Evolutionary conservation across 2,329 filamentous ascomycete species (phyloP), one percentile per base, ranked within the genome.

Genomic region (Fusarium penzigii): DNA sequence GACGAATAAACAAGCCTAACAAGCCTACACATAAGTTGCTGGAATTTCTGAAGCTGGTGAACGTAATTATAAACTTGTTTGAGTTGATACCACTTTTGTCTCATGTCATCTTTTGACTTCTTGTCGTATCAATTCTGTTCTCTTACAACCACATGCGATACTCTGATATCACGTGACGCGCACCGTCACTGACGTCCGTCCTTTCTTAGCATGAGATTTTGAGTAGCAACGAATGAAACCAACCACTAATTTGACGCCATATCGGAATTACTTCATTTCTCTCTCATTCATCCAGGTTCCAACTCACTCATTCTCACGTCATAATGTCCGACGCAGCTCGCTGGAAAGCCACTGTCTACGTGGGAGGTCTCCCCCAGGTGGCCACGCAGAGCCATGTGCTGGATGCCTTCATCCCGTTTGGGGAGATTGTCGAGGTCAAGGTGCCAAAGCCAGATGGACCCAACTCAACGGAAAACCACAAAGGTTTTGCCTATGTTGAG

Each of bases 401-500:
- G 65, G 90, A 95, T 66, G 92, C 92, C 49, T 99, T 99, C 75
- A 84, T 99, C 51, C 94, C 95, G 0, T 99, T 99, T 71, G 94
- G 95, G 67, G 93, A 97, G 71, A 93, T 99, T 56, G 86, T 89
- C 61, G 92, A 97, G 69, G 87, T 99, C 61, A 88, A 90, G 45
- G 77, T 99, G 14, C 94, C 94, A 17, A 95, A 94, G 72, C 88
- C 91, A 51, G 92, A 96, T 68, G 79, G 86, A 56, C 87, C 88
- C 59, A 92, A 90, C 57, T 85, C 88, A 7, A 85, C 82, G 44
- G 90, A 95, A 39, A 77, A 85, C 29, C 94, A 99, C 71, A 82
- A 92, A 47, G 94, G 95, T 1, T 99, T 97, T 72, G 94, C 92
- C 52, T 97, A 99, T 70, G 90, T 99, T 46, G 94, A 99, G 68